Base-by-base conservation (phyloP, 805 yeast species). In the Candida endomychidarum region DNA sequence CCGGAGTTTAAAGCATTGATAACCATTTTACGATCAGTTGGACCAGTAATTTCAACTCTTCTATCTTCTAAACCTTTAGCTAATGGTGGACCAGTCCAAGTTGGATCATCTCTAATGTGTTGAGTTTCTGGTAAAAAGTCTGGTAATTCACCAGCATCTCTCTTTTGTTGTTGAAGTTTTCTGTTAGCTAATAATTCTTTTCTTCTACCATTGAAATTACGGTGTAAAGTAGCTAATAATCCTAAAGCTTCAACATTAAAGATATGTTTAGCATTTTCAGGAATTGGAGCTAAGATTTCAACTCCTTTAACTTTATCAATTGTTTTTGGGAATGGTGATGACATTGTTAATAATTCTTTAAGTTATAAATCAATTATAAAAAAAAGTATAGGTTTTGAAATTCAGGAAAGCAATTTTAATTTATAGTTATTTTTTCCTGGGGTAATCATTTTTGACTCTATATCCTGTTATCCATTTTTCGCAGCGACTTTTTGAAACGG, bases 41-140 rank as follows among this genome's bases (percentile, higher is more conserved):
- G 95, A 37, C 95, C 95, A 17, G 95, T 85, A 61, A 85, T 85
- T 63, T 85, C 93, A 31, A 79, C 81, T 58, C 88, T 76, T 67
- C 95, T 77, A 59, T 82, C 84, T 44, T 76, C 75, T 52, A 85
- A 67, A 37, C 89, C 88, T 28, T 81, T 82, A 27, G 86, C 89
- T 37, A 81, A 71, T 26, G 83, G 72, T 15, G 82, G 79, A 50
- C 93, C 90, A 49, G 74, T 77, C 93, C 93, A 85, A 26, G 78
- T 77, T 18, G 83, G 75, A 53, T 85, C 86, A 32, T 80, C 73
- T 65, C 93, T 75, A 53, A 85, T 81, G 58, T 70, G 63, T 40
- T 65, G 72, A n/a, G 90, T 84, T 57, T 81, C 90, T 19, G 77
- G 76, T 41, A 82, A 66, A 58, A 81, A 85, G 50, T 77, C 78